Evolutionary conservation across 129 eudicot species (phyloP).

Genomic region (Logfia minima): DNA sequence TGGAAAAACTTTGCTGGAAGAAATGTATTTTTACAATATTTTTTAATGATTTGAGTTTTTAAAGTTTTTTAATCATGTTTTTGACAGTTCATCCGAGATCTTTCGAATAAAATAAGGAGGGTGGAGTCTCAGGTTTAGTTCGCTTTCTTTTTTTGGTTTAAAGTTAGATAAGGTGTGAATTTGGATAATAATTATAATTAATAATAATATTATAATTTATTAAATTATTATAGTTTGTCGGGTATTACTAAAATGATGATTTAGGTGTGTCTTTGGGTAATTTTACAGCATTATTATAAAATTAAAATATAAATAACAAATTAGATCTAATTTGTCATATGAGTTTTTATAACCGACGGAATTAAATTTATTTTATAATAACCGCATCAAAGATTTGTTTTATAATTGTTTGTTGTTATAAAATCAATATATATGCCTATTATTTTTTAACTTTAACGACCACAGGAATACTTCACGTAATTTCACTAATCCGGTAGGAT

Average conservation of each 20-base stretch:
- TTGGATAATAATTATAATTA: constrained; percentile 26
- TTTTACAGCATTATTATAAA: background rate
- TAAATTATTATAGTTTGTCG: constrained; percentile 3
- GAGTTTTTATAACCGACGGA: too few species aligned
- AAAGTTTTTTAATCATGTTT: constrained; percentile 25
- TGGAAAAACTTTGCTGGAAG: constrained; percentile 23
- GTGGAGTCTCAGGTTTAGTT: constrained; percentile 30
- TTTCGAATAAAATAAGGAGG: constrained; percentile 26
- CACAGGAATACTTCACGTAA: too few species aligned
- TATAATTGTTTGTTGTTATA: too few species aligned
- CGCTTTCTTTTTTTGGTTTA: constrained; percentile 6
- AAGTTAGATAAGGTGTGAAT: constrained; percentile 38
- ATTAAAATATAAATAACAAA: too few species aligned
- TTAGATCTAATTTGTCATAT: too few species aligned
- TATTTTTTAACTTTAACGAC: too few species aligned
- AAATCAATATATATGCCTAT: too few species aligned
- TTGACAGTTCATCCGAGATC: constrained; percentile 62
- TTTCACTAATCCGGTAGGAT: too few species aligned
- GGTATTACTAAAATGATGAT: constrained; percentile 9
- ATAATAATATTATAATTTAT: background rate
- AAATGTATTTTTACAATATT: background rate
- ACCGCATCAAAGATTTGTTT: too few species aligned
- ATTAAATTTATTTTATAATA: too few species aligned
- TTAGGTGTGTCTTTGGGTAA: background rate
- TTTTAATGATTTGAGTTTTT: constrained; percentile 5